These are phyloP conservation scores for Plasmodium relictum DNA, from an alignment of 169 alveolate species.

Conservation along the genomic window DNA sequence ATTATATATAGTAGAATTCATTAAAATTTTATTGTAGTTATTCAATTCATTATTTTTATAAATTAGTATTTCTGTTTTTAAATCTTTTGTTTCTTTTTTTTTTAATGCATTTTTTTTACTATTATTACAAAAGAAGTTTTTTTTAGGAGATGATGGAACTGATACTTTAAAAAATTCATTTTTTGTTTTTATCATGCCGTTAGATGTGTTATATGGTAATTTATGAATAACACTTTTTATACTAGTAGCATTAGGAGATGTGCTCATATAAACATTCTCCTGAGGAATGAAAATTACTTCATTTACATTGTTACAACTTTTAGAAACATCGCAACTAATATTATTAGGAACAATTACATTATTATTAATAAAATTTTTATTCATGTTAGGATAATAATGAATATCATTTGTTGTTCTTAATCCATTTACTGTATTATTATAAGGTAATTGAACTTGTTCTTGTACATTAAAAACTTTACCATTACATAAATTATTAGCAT, in stretches of 20 bases:
- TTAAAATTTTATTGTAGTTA: neutral
- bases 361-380: neutral
- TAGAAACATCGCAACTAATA: neutral
- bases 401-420: neutral
- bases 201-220: neutral
- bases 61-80: constrained; percentile 42
- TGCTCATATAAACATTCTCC: neutral
- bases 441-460: neutral
- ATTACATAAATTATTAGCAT: neutral
- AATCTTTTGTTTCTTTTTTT: constrained; percentile 2
- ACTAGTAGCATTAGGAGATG: neutral
- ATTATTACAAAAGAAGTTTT: constrained; percentile 43
- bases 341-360: neutral
- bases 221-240: neutral
- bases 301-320: neutral
- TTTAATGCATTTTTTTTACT: neutral
- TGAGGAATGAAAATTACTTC: neutral
- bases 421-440: neutral
- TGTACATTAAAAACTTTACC: neutral
- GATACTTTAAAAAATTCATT: neutral
- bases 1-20: neutral
- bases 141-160: constrained; percentile 1
- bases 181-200: neutral
- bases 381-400: neutral
- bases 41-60: constrained; percentile 9